Evolutionary conservation across 129 eudicot species (phyloP).

Genomic region (Solidago caesia): DNA sequence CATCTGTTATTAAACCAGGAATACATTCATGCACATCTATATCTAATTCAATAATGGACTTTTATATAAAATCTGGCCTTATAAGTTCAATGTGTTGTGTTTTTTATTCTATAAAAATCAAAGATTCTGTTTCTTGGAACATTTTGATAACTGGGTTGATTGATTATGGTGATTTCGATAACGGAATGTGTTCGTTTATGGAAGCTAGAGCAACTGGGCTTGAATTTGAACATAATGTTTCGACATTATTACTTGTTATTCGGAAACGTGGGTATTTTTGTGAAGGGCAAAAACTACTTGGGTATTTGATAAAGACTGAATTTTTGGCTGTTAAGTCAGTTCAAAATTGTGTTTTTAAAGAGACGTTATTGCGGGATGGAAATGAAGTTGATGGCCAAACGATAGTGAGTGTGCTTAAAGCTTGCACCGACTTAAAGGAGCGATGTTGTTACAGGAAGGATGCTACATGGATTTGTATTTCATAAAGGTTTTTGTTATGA

Average conservation of each 20-base stretch:
- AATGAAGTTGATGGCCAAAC: constrained; percentile 61
- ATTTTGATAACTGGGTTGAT: constrained; percentile 54
- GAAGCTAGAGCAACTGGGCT: constrained; percentile 46
- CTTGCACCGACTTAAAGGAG: constrained; percentile 47
- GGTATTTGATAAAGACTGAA: constrained; percentile 47
- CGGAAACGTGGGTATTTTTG: constrained; percentile 42
- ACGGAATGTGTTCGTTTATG: constrained; percentile 47
- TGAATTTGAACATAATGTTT: constrained; percentile 60
- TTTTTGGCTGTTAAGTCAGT: constrained; percentile 47
- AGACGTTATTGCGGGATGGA: constrained; percentile 39
- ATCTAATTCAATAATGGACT: constrained; percentile 64
- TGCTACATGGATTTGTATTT: constrained; percentile 48
- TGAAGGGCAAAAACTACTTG: constrained; percentile 56
- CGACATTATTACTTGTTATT: constrained; percentile 65
- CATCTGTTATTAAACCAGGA: constrained; percentile 64
- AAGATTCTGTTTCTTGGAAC: constrained; percentile 83
- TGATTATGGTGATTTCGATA: constrained; percentile 39
- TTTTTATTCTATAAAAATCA: constrained; percentile 38
- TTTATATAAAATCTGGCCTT: constrained; percentile 61
- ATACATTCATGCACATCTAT: constrained; percentile 54
- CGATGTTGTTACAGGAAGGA: constrained; percentile 33
- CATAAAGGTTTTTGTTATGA: constrained; percentile 57
- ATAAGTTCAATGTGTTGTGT: constrained; percentile 38
- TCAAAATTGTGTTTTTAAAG: constrained; percentile 50
- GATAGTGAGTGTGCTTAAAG: constrained; percentile 62